These are phyloP conservation scores for Ascocoryne sarcoides DNA, from an alignment of 2,329 filamentous ascomycete species.

Conservation along the genomic window DNA sequence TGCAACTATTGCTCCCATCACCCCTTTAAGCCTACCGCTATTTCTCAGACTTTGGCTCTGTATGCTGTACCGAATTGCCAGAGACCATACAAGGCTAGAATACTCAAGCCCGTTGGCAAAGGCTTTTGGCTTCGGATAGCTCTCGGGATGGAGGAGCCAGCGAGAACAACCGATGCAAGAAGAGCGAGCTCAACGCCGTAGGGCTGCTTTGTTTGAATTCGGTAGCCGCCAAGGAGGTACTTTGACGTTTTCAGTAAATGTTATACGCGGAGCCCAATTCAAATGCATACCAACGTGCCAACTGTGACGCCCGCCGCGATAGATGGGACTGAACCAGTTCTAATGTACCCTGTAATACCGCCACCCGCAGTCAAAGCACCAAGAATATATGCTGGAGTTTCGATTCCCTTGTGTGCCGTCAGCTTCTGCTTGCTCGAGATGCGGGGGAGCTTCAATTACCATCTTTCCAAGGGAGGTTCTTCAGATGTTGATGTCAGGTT, in stretches of 20 bases:
- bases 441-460: no score
- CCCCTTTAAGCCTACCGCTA: no score
- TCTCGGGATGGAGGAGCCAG: conserved; percentile 74
- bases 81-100: conserved; percentile 71
- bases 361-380: conserved; percentile 77
- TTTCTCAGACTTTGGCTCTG: no score
- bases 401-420: no score
- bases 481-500: no score
- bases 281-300: conserved; percentile 48
- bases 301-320: conserved; percentile 78
- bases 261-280: not conserved
- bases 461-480: no score
- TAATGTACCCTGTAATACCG: conserved; percentile 77
- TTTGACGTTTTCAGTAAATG: conserved; percentile 5
- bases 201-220: conserved; percentile 63
- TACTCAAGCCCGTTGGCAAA: conserved; percentile 69
- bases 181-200: conserved; percentile 88
- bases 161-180: conserved; percentile 77
- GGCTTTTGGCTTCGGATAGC: conserved; percentile 79
- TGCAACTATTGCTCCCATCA: no score
- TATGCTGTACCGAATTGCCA: conserved; percentile 70
- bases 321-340: conserved; percentile 79
- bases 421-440: no score
- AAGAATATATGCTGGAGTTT: conserved; percentile 66
- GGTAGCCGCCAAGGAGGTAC: conserved; percentile 70